Evolutionary conservation across 495 filamentous ascomycete genomes (phyloP).

Genomic region (Aspergillus ostianus): DNA sequence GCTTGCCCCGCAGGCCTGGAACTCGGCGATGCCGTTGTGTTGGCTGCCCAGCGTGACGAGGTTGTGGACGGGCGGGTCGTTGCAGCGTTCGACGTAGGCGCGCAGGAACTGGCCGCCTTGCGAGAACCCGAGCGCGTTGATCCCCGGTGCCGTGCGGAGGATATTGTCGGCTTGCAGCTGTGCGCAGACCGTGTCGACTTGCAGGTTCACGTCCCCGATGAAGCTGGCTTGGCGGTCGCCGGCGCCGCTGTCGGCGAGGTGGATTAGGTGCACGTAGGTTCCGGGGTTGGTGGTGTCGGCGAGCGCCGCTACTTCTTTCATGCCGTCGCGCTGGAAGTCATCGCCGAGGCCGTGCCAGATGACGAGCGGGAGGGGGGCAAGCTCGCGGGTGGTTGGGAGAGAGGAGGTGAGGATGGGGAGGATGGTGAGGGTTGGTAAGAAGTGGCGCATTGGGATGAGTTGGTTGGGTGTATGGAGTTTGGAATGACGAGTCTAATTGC

Average conservation of each 20-base stretch:
- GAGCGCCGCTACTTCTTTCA: constrained; percentile 62
- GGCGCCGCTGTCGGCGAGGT: constrained; percentile 61
- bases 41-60: constrained; percentile 91
- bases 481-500: background rate
- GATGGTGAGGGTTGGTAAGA: constrained; percentile 18
- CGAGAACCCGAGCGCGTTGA: constrained; percentile 92
- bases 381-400: constrained; percentile 14
- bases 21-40: constrained; percentile 89
- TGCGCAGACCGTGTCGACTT: constrained; percentile 74
- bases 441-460: constrained; percentile 11
- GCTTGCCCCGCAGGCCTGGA: constrained; percentile 59
- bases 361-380: constrained; percentile 71
- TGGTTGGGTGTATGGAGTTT: background rate
- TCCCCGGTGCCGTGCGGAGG: constrained; percentile 72
- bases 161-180: constrained; percentile 76
- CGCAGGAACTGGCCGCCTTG: constrained; percentile 96
- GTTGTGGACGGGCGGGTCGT: constrained; percentile 71
- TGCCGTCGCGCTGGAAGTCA: constrained; percentile 70
- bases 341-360: constrained; percentile 89
- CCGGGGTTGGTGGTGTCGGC: constrained; percentile 73
- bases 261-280: constrained; percentile 80
- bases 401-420: constrained; percentile 21
- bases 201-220: constrained; percentile 83
- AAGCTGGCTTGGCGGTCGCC: constrained; percentile 80
- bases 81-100: constrained; percentile 90